Percentiles rank a stretch among this genome's conserved stretches.
phyloP scores from a whole-genome alignment of 306 rosid species.

The Cercis canadensis region DNA sequence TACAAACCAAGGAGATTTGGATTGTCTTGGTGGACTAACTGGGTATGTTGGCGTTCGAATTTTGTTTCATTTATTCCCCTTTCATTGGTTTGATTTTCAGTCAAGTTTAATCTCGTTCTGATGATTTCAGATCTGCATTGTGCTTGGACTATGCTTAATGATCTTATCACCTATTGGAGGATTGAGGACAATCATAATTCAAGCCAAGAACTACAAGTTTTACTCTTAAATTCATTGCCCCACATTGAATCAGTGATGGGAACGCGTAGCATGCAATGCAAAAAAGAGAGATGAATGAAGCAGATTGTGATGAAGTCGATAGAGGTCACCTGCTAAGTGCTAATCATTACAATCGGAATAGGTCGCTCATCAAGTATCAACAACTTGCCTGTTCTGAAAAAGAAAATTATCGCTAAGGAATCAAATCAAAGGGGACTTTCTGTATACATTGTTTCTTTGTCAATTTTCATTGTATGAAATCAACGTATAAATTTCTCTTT shows the following conservation, averaged over 20 bases:
- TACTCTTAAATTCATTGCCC: conserved; percentile 51
- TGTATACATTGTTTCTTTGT: neutral
- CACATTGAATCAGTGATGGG: neutral
- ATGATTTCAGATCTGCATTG: conserved; percentile 73
- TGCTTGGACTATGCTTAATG: conserved; percentile 65
- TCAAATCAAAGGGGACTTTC: neutral
- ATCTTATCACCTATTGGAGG: conserved; percentile 79
- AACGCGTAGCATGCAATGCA: conserved; percentile 3
- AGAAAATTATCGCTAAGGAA: neutral
- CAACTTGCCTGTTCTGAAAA: neutral
- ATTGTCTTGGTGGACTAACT: conserved; percentile 79
- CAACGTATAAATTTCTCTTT: conserved; percentile 7
- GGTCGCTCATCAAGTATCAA: neutral
- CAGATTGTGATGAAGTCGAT: neutral
- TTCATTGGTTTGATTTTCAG: neutral
- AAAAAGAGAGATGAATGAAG: no score
- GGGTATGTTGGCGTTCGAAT: conserved; percentile 52
- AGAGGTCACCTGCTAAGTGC: no score
- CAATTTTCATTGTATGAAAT: neutral
- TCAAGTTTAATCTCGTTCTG: conserved; percentile 1
- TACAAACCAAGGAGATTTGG: conserved; percentile 74
- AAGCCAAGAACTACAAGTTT: conserved; percentile 61
- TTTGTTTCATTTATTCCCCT: conserved; percentile 5
- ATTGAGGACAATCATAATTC: conserved; percentile 66
- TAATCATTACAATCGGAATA: neutral